Conservation (phyloP, 768 basidiomycete species). For the Gelatoporia subvermispora region DNA sequence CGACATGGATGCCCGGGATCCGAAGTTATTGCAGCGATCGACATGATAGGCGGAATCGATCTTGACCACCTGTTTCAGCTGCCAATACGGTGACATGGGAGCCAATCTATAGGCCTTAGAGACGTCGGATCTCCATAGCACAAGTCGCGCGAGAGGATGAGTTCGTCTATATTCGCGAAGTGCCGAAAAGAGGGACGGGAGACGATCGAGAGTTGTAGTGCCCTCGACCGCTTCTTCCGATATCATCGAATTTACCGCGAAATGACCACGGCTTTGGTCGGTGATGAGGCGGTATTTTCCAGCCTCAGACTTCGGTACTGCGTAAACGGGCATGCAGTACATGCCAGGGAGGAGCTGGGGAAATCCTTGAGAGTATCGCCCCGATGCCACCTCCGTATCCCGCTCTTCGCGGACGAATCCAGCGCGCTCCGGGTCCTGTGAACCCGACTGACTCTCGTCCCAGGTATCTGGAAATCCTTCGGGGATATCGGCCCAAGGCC, state of each 20-base stretch:
- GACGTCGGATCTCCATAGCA: constrained; percentile 21
- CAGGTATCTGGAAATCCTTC: constrained; percentile 21
- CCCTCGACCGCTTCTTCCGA: not conserved
- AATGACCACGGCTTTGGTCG: constrained; percentile 32
- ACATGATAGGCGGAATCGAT: constrained; percentile 24
- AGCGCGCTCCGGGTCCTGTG: not conserved
- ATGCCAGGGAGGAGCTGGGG: constrained; percentile 37
- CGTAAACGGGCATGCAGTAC: constrained; percentile 34
- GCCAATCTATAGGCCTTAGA: constrained; percentile 19
- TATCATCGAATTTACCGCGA: constrained; percentile 29
- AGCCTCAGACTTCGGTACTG: constrained; percentile 31
- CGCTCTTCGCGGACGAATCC: constrained; percentile 2
- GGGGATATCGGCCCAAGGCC: constrained; percentile 34
- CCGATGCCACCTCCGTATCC: constrained; percentile 11
- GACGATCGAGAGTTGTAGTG: constrained; percentile 2
- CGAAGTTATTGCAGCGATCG: constrained; percentile 31
- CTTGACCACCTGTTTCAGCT: constrained; percentile 30
- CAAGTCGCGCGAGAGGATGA: not conserved
- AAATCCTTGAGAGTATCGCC: constrained; percentile 26
- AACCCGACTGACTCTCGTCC: not conserved
- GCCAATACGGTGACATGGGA: constrained; percentile 24
- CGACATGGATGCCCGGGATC: constrained; percentile 20
- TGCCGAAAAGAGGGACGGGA: constrained; percentile 2
- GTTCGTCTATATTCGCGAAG: not conserved
- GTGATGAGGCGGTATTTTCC: constrained; percentile 34